A percentile compares a stretch with the other conserved stretches of the same genome.
These are phyloP conservation scores for Skeletonema grethae DNA, from an alignment of 108 stramenopile species.

Conservation along the genomic window DNA sequence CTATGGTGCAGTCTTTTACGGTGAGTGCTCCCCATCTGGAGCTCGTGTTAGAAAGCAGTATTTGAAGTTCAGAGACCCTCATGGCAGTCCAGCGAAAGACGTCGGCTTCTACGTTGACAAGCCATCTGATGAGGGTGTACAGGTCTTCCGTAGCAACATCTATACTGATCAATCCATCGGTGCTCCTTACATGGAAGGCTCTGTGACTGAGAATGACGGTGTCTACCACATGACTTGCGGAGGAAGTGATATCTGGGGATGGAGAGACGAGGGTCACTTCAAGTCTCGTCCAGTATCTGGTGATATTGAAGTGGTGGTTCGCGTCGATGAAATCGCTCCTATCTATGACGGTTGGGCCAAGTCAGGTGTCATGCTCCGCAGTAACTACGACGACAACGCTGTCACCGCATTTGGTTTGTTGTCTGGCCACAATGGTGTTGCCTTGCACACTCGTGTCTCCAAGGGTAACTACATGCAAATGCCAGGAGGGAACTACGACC, in stretches of 20 bases:
- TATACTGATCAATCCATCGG: slow-evolving; percentile 11
- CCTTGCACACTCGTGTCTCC: slow-evolving; percentile 8
- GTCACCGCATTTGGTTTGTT: slow-evolving; percentile 12
- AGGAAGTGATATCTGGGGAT: slow-evolving; percentile 29
- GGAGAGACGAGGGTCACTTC: slow-evolving; percentile 19
- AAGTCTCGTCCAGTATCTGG: slow-evolving; percentile 6
- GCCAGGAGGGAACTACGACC: not conserved
- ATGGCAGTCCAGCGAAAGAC: not conserved
- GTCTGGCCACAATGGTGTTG: slow-evolving; percentile 5
- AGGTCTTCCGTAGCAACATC: not conserved
- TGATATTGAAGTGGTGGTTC: slow-evolving; percentile 18
- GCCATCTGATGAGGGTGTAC: slow-evolving; percentile 6
- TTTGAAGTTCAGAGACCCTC: not conserved
- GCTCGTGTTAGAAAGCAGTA: slow-evolving; percentile 4
- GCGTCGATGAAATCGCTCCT: slow-evolving; percentile 4
- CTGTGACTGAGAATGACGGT: slow-evolving; percentile 3
- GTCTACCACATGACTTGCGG: slow-evolving; percentile 15
- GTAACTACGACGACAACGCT: slow-evolving; percentile 6
- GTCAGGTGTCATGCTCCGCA: slow-evolving; percentile 31
- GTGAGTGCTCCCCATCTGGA: slow-evolving; percentile 39
- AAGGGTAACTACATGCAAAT: not conserved
- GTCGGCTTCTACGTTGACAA: slow-evolving; percentile 36
- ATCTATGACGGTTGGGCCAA: slow-evolving; percentile 25
- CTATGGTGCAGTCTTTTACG: slow-evolving; percentile 17
- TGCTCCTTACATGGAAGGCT: not conserved